phyloP scores from a whole-genome alignment of 208 protist genomes.

The Lotmaria passim region DNA sequence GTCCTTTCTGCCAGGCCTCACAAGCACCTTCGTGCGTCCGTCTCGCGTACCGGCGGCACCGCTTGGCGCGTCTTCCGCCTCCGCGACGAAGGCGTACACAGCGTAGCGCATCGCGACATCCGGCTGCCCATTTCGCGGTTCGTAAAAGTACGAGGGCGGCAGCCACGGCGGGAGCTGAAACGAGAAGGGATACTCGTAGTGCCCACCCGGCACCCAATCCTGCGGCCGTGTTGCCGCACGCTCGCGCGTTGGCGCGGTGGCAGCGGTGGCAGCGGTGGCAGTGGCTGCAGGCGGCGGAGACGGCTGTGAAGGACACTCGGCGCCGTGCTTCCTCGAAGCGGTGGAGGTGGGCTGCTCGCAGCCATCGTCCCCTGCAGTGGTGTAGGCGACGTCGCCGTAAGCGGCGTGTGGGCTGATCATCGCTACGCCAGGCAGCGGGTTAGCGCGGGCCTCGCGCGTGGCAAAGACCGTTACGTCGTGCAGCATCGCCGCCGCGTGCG shows the following conservation, averaged over 20 bases:
- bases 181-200: conserved; percentile 34
- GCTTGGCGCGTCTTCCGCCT: background rate
- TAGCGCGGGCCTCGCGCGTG: conserved; percentile 5
- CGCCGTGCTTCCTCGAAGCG: too few relatives aligned
- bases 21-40: background rate
- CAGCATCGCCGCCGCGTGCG: background rate
- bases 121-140: conserved; percentile 4
- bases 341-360: too few relatives aligned
- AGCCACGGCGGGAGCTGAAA: conserved; percentile 42
- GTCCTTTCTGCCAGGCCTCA: background rate
- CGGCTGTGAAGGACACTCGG: too few relatives aligned
- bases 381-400: background rate
- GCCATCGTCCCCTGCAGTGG: background rate
- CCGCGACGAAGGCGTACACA: conserved; percentile 14
- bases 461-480: background rate
- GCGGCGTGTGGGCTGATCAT: background rate
- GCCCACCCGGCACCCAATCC: conserved; percentile 17
- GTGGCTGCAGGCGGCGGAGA: background rate
- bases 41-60: background rate
- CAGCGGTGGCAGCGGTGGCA: background rate
- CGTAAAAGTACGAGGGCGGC: conserved; percentile 41
- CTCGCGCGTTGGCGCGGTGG: background rate
- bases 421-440: conserved; percentile 9
- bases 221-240: background rate
- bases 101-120: conserved; percentile 27